Conservation (phyloP, 2,329 filamentous ascomycete genomes). For the Colletotrichum scovillei region DNA sequence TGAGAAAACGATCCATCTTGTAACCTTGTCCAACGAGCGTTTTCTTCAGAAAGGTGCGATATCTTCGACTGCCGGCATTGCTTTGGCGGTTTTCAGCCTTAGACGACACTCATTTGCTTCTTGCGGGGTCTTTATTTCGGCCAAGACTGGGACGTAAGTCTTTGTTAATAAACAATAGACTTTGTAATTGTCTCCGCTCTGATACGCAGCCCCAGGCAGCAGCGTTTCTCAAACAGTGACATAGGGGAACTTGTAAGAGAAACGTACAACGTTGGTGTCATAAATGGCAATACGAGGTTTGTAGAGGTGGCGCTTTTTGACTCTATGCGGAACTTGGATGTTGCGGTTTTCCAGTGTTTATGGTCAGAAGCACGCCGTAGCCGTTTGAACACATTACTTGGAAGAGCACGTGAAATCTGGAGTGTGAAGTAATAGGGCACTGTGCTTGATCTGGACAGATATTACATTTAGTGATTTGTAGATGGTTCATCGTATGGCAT, state of each 20-base stretch:
- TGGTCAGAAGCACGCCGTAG: no score
- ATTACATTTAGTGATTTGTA: no score
- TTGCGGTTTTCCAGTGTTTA: no score
- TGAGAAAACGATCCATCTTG: background rate
- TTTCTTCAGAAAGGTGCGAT: background rate
- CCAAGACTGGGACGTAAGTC: background rate
- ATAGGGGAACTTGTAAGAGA: background rate
- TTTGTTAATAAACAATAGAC: background rate
- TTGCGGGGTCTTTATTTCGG: background rate
- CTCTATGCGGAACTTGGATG: no score
- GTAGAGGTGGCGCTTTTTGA: background rate
- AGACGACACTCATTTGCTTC: background rate
- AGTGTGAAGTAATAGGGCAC: no score
- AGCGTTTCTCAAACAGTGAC: background rate
- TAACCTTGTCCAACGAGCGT: background rate
- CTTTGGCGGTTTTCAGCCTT: background rate
- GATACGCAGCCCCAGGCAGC: background rate
- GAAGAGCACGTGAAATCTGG: no score
- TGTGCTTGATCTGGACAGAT: no score
- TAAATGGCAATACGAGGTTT: background rate
- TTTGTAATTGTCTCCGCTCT: background rate
- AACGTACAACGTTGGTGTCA: background rate
- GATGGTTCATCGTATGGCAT: no score
- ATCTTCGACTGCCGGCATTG: background rate
- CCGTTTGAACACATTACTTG: no score